Percentiles rank a stretch among this genome's conserved stretches.
Conservation (phyloP, 225 moss, liverwort and hornwort species). For the Physcomitrium patens region DNA sequence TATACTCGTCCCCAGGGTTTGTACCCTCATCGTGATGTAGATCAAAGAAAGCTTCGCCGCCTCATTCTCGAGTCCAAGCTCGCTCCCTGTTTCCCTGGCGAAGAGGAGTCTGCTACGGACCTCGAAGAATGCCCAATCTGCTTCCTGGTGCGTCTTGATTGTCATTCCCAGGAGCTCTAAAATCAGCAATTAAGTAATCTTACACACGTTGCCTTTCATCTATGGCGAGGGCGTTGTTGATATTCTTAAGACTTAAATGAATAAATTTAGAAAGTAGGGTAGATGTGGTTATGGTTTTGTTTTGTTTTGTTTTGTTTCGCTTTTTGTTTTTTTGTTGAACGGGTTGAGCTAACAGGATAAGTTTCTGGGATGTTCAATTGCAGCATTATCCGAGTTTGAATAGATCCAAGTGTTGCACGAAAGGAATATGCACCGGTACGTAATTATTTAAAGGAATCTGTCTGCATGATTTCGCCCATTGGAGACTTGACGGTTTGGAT, state of each 20-base stretch:
- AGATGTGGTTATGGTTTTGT: too few relatives aligned
- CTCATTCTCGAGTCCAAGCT: conserved; percentile 63
- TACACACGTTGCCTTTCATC: neutral
- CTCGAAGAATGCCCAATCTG: conserved; percentile 69
- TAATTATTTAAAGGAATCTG: conserved; percentile 5
- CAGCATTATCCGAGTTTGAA: conserved; percentile 80
- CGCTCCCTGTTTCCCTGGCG: conserved; percentile 63
- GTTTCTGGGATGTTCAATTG: conserved; percentile 29
- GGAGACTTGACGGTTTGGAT: neutral
- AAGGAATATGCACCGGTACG: conserved; percentile 74
- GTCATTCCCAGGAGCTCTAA: neutral
- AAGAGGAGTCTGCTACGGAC: conserved; percentile 59
- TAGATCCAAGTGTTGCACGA: conserved; percentile 71
- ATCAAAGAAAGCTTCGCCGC: conserved; percentile 61
- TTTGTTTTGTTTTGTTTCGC: too few relatives aligned
- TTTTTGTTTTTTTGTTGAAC: conserved; percentile 18
- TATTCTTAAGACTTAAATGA: neutral
- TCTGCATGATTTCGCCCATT: neutral
- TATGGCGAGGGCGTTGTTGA: neutral
- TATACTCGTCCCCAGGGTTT: conserved; percentile 67
- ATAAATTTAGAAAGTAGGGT: too few relatives aligned
- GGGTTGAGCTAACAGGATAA: conserved; percentile 22
- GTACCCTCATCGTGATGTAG: conserved; percentile 63
- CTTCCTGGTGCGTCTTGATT: conserved; percentile 51
- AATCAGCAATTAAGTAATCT: neutral